Conservation (phyloP, 345 rosid genomes). For the Dipteronia dyeriana region DNA sequence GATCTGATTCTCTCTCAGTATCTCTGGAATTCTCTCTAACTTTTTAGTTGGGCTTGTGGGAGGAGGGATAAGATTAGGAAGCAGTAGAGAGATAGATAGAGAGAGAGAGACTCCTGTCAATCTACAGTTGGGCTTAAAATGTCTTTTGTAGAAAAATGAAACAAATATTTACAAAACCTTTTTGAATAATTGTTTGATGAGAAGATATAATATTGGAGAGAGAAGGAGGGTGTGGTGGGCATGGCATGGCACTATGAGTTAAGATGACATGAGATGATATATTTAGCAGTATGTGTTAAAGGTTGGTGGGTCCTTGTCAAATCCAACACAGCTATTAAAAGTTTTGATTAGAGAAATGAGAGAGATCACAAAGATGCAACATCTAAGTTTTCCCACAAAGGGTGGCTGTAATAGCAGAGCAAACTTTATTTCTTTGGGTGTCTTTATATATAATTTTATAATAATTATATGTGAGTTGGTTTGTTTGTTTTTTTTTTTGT, state of each 20-base stretch:
- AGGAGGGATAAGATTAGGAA: conserved; percentile 19
- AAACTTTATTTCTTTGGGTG: conserved; percentile 16
- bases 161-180: conserved; percentile 18
- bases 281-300: conserved; percentile 40
- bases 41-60: conserved; percentile 16
- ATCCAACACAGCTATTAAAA: conserved; percentile 36
- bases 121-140: conserved; percentile 24
- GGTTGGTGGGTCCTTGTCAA: conserved; percentile 52
- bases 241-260: conserved; percentile 24
- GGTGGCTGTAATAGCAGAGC: conserved; percentile 11
- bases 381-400: conserved; percentile 41
- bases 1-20: conserved; percentile 22
- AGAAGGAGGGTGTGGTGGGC: conserved; percentile 37
- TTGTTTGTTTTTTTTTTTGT: neutral
- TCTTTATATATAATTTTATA: neutral
- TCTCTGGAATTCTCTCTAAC: conserved; percentile 16
- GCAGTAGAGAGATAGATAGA: neutral
- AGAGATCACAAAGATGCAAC: conserved; percentile 35
- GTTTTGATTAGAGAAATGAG: conserved; percentile 29
- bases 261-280: conserved; percentile 35
- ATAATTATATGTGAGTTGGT: conserved; percentile 14
- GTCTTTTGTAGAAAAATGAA: conserved; percentile 17
- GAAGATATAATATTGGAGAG: too few species aligned
- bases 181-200: conserved; percentile 28
- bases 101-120: conserved; percentile 4